phyloP scores from a whole-genome alignment of 2,329 filamentous ascomycete species.

The Fusarium denticulatum region DNA sequence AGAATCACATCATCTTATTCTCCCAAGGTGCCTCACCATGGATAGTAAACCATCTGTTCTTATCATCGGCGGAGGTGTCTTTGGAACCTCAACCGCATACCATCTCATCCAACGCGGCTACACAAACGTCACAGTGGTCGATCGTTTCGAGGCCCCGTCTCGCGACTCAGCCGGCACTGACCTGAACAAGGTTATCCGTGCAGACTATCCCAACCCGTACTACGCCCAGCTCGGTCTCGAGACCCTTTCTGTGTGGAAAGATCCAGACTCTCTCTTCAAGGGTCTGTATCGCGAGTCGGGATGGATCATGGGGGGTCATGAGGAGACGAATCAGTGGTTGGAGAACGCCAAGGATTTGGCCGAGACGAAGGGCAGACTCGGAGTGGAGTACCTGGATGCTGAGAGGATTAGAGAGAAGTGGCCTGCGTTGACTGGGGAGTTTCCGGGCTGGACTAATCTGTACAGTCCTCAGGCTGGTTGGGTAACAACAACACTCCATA shows the following conservation, averaged over 20 bases:
- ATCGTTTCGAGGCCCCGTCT: conserved; percentile 55
- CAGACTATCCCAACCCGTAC: conserved; percentile 67
- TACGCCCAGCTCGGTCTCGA: conserved; percentile 60
- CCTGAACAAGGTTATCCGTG: conserved; percentile 70
- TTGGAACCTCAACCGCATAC: conserved; percentile 61
- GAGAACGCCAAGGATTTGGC: conserved; percentile 42
- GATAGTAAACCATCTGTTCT: conserved; percentile 45
- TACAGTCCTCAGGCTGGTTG: conserved; percentile 44
- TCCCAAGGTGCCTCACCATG: conserved; percentile 26
- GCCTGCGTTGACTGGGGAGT: conserved; percentile 43
- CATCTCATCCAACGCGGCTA: conserved; percentile 57
- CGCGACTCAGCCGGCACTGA: conserved; percentile 65
- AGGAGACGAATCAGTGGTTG: conserved; percentile 44
- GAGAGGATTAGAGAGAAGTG: conserved; percentile 42
- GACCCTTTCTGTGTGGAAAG: conserved; percentile 44
- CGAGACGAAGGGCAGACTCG: conserved; percentile 32
- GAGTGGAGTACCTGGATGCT: conserved; percentile 41
- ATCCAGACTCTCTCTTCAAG: conserved; percentile 41
- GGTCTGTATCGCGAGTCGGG: conserved; percentile 47
- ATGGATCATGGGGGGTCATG: conserved; percentile 45
- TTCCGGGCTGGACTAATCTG: conserved; percentile 44
- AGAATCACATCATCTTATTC: neutral
- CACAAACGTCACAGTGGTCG: conserved; percentile 58
- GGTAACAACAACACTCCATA: conserved; percentile 26
- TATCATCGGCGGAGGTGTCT: conserved; percentile 59